A percentile compares a stretch with the other conserved stretches of the same genome.
phyloP scores from a whole-genome alignment of 2,329 filamentous ascomycete genomes.

The Ceratocystis eucalypticola region DNA sequence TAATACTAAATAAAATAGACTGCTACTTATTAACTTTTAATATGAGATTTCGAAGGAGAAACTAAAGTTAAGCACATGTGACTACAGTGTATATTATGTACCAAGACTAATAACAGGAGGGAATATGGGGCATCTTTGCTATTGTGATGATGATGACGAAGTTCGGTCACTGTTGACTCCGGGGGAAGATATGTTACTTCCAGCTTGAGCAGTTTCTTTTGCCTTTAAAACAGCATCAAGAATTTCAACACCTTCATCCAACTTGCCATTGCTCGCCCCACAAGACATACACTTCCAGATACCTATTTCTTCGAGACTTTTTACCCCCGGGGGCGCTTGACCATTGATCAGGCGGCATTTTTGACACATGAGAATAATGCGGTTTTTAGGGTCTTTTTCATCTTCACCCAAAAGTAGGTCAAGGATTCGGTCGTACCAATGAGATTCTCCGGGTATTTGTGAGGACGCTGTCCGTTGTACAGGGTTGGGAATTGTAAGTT shows the following conservation, averaged over 20 bases:
- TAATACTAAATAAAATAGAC: not conserved
- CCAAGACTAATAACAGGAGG: too few relatives aligned
- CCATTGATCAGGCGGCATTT: constrained; percentile 84
- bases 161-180: not conserved
- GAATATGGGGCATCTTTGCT: not conserved
- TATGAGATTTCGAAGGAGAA: too few relatives aligned
- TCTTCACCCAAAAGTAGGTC: constrained; percentile 90
- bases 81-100: not conserved
- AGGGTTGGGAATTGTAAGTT: constrained; percentile 18
- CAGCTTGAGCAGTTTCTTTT: not conserved
- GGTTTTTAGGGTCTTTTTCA: constrained; percentile 81
- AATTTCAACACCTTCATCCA: constrained; percentile 62
- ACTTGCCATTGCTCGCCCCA: constrained; percentile 64
- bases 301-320: constrained; percentile 63
- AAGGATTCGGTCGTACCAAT: constrained; percentile 91
- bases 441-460: constrained; percentile 31
- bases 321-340: constrained; percentile 79
- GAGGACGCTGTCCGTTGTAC: not conserved
- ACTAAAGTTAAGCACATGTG: too few relatives aligned
- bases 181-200: not conserved
- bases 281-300: constrained; percentile 85
- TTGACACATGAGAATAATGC: constrained; percentile 72
- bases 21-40: too few relatives aligned
- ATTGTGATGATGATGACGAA: not conserved
- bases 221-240: constrained; percentile 47